These are phyloP conservation scores for Bipolaris oryzae DNA, from an alignment of 2,329 filamentous ascomycete species.

Conservation along the genomic window DNA sequence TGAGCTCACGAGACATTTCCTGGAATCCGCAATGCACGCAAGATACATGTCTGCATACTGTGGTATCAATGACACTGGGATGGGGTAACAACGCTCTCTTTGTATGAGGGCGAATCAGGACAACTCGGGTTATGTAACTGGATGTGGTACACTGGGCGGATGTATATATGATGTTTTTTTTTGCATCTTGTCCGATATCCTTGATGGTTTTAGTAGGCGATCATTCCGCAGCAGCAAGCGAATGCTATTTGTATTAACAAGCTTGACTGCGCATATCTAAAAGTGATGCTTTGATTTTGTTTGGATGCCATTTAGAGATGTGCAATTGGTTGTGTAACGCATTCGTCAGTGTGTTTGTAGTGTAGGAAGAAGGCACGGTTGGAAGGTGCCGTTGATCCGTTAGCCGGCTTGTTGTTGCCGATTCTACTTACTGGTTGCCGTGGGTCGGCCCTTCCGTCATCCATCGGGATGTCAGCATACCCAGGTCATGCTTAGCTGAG, in stretches of 20 bases:
- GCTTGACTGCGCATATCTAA: background rate
- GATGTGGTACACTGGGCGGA: constrained; percentile 10
- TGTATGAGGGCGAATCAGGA: background rate
- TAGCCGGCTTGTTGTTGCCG: constrained; percentile 1
- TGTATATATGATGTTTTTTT: constrained; percentile 15
- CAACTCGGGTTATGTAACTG: background rate
- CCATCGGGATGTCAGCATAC: constrained; percentile 9
- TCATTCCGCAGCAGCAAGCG: constrained; percentile 4
- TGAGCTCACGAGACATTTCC: constrained; percentile 42
- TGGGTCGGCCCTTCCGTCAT: constrained; percentile 1
- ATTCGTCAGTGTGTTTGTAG: too few species aligned
- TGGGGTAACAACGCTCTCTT: constrained; percentile 5
- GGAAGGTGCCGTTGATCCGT: background rate
- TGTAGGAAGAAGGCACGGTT: background rate
- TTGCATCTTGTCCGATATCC: constrained; percentile 20
- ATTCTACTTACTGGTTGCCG: background rate
- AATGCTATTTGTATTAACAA: constrained; percentile 15
- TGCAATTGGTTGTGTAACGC: too few species aligned
- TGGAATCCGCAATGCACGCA: constrained; percentile 18
- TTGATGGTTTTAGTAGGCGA: constrained; percentile 9
- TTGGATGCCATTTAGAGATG: too few species aligned
- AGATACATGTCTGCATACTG: constrained; percentile 14
- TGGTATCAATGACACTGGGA: constrained; percentile 9
- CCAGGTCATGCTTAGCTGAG: constrained; percentile 14
- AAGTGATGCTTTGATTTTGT: background rate